These are phyloP conservation scores for Pleoardoris graminearum DNA, from an alignment of 2,329 filamentous ascomycete genomes.

Conservation along the genomic window DNA sequence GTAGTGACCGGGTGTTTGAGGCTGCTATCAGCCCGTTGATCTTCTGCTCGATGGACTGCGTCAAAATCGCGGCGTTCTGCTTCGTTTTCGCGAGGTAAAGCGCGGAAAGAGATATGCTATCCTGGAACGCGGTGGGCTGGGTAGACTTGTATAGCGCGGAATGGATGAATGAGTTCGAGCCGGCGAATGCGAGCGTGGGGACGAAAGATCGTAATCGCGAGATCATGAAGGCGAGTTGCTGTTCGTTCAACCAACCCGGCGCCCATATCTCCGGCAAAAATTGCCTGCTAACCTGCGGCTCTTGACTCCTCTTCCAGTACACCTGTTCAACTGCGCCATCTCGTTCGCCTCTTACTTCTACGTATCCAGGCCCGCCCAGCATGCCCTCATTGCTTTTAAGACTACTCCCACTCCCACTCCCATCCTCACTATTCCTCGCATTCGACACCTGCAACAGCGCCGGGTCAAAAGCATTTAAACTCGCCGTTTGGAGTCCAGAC, in stretches of 20 bases:
- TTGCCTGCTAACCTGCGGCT: neutral
- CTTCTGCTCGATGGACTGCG: slow-evolving; percentile 25
- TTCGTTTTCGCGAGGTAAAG: slow-evolving; percentile 30
- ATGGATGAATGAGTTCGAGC: slow-evolving; percentile 31
- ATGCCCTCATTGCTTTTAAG: too few relatives aligned
- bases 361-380: neutral
- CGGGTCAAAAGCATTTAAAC: neutral
- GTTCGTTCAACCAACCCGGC: slow-evolving; percentile 18
- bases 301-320: neutral
- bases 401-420: too few relatives aligned
- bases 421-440: neutral
- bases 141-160: slow-evolving; percentile 22
- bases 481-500: neutral
- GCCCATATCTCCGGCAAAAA: slow-evolving; percentile 21
- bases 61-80: slow-evolving; percentile 22
- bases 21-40: slow-evolving; percentile 18
- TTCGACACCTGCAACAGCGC: slow-evolving; percentile 2
- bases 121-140: slow-evolving; percentile 32
- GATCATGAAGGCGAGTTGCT: slow-evolving; percentile 20
- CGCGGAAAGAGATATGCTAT: slow-evolving; percentile 28
- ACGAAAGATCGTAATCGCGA: slow-evolving; percentile 23
- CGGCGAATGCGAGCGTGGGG: slow-evolving; percentile 26
- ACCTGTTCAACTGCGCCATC: neutral
- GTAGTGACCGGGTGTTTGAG: slow-evolving; percentile 24
- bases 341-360: neutral